Evolutionary conservation across 768 basidiomycete genomes (phyloP).

Genomic region (Rhizopogon vulgaris): DNA sequence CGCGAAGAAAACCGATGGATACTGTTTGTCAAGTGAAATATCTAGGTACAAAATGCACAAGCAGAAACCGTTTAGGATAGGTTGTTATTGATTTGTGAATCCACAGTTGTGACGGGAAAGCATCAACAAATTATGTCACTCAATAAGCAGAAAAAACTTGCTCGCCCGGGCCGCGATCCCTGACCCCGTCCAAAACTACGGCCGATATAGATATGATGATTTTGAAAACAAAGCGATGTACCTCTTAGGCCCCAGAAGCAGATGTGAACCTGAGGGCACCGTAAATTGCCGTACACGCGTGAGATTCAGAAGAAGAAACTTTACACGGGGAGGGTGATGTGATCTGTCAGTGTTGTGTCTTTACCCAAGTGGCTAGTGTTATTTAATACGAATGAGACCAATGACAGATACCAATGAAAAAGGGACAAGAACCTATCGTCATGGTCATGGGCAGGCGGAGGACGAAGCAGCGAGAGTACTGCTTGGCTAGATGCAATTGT

Average conservation of each 20-base stretch:
- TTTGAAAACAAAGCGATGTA: neutral
- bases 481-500: neutral
- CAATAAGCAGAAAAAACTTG: neutral
- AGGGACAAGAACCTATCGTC: neutral
- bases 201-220: no score
- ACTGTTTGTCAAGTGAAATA: no score
- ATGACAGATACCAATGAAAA: neutral
- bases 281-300: neutral
- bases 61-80: no score
- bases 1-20: no score
- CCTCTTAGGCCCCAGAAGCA: neutral
- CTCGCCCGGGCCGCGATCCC: neutral
- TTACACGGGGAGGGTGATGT: neutral
- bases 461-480: neutral
- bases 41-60: no score
- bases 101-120: no score
- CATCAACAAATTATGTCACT: neutral
- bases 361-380: neutral
- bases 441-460: no score
- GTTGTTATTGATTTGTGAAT: no score
- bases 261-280: neutral
- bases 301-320: neutral
- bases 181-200: neutral
- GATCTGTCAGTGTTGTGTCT: neutral
- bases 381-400: neutral